phyloP scores from a whole-genome alignment of 768 basidiomycete species.

The Pleurotus pulmonarius region DNA sequence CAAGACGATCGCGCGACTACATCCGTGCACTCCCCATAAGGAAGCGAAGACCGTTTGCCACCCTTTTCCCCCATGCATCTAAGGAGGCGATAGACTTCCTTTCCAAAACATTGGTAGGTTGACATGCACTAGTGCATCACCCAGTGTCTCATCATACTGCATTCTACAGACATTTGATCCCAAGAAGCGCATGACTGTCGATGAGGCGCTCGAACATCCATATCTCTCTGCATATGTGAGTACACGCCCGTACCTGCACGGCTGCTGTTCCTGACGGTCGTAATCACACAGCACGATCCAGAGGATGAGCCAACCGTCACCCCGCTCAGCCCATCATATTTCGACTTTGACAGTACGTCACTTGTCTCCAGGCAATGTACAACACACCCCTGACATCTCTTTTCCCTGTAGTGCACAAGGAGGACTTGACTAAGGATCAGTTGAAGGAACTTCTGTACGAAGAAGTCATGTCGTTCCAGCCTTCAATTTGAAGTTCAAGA shows the following conservation, averaged over 20 bases:
- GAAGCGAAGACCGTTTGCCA: conserved; percentile 65
- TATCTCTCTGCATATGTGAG: conserved; percentile 75
- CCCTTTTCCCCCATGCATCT: conserved; percentile 76
- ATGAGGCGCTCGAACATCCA: conserved; percentile 79
- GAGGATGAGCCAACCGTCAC: conserved; percentile 86
- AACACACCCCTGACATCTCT: conserved; percentile 6
- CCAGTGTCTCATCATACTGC: not conserved
- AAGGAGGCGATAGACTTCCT: conserved; percentile 71
- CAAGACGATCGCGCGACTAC: conserved; percentile 80
- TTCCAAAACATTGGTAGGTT: conserved; percentile 60
- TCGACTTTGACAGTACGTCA: conserved; percentile 80
- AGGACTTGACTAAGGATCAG: conserved; percentile 72
- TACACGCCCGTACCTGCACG: conserved; percentile 8
- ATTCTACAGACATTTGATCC: conserved; percentile 73
- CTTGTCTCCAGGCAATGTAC: not conserved
- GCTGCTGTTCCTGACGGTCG: conserved; percentile 9
- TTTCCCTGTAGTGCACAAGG: conserved; percentile 52
- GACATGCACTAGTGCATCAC: not conserved
- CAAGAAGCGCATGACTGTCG: conserved; percentile 78
- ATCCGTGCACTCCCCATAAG: conserved; percentile 83
- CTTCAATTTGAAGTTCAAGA: conserved; percentile 41
- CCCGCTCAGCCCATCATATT: conserved; percentile 80
- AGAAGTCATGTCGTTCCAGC: conserved; percentile 75
- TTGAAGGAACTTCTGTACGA: conserved; percentile 82
- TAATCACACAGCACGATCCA: conserved; percentile 62